These are phyloP conservation scores for Backusella mclennaniae DNA, from an alignment of 192 early-diverging fungal species.

Conservation along the genomic window DNA sequence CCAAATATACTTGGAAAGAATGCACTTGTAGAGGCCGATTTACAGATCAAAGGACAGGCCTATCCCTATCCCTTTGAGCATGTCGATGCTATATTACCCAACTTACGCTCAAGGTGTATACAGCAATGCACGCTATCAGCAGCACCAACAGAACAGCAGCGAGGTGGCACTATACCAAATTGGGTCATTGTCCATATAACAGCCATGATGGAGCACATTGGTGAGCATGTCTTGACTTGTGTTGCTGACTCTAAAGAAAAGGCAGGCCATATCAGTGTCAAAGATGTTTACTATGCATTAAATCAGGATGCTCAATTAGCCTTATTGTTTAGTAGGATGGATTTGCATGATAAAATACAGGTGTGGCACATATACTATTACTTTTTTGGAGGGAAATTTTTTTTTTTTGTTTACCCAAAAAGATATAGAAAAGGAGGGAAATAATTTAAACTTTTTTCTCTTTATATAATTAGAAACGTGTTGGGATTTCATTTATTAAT, in stretches of 20 bases:
- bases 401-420: not conserved
- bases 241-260: slow-evolving; percentile 44
- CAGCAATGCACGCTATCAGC: slow-evolving; percentile 47
- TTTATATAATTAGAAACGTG: slow-evolving; percentile 11
- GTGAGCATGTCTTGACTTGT: slow-evolving; percentile 48
- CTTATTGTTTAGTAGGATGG: slow-evolving; percentile 47
- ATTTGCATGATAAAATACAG: slow-evolving; percentile 31
- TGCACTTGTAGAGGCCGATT: slow-evolving; percentile 57
- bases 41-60: slow-evolving; percentile 53
- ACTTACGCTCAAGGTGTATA: slow-evolving; percentile 49
- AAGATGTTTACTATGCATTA: slow-evolving; percentile 49
- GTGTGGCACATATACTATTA: slow-evolving; percentile 7
- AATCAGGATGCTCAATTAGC: slow-evolving; percentile 52
- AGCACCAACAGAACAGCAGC: slow-evolving; percentile 22
- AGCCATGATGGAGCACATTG: slow-evolving; percentile 56
- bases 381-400: not conserved
- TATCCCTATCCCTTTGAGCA: slow-evolving; percentile 41
- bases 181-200: slow-evolving; percentile 55
- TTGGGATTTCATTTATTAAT: not conserved
- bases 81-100: slow-evolving; percentile 39
- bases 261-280: slow-evolving; percentile 44
- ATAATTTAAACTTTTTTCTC: not conserved
- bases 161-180: not conserved
- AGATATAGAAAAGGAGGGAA: not conserved
- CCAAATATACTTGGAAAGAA: slow-evolving; percentile 58